These are phyloP conservation scores for Bretschneidera sinensis DNA, from an alignment of 345 rosid species.

Conservation along the genomic window DNA sequence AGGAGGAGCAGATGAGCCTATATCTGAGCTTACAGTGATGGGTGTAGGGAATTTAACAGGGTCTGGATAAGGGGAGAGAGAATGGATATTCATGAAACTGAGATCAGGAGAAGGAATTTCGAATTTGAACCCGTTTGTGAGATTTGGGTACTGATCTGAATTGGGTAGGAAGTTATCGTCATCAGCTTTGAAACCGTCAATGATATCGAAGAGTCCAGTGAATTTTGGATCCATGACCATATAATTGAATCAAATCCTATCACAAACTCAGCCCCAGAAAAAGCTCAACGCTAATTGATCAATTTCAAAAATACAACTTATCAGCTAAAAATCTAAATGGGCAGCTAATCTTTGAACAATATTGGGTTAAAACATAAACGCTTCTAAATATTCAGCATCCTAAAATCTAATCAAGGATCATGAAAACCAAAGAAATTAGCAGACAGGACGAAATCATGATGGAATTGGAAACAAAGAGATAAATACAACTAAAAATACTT, in stretches of 20 bases:
- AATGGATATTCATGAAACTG: no score
- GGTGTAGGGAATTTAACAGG: neutral
- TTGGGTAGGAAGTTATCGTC: neutral
- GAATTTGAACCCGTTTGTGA: neutral
- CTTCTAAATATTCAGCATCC: no score
- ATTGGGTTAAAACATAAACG: no score
- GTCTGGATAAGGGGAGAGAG: neutral
- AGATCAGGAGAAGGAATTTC: neutral
- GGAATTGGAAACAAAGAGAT: no score
- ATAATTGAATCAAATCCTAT: neutral
- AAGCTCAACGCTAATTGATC: no score
- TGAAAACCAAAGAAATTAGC: no score
- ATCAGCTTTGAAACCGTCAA: neutral
- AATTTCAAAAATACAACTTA: neutral
- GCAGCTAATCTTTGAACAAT: no score
- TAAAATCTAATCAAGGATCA: no score
- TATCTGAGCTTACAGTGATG: neutral
- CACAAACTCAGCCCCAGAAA: neutral
- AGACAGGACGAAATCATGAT: no score
- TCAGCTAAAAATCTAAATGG: no score
- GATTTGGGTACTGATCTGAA: neutral
- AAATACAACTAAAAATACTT: no score
- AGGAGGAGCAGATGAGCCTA: neutral
- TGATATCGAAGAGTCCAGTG: neutral
- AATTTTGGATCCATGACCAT: neutral